Base-by-base conservation (phyloP, 805 yeast genomes). In the Candida pini region DNA sequence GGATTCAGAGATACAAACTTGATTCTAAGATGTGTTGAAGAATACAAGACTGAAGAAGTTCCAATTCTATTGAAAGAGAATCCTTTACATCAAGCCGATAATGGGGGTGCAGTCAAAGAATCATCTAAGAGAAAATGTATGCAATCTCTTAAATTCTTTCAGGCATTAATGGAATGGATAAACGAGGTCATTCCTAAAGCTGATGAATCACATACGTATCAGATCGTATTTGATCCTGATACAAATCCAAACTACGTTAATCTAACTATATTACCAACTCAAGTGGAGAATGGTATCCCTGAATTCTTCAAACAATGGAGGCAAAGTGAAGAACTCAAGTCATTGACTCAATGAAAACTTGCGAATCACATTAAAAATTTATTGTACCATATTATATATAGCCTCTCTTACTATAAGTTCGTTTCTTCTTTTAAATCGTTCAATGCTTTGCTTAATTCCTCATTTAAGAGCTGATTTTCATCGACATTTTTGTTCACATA, bases 1-100 rank as follows among this genome's bases (percentile, higher is more conserved):
- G 99, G 97, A 0, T 92, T 83, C 58, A 71, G 96, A 46, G 94
- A 87, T 54, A 82, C 82, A 13, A 60, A 75, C 22, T 67, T 81
- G 28, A 56, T 71, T n/a, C 61, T 90, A 36, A 64, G 71, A 42
- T 60, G 80, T 3, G 76, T 85, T 2, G 97, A 92, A 58, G 78
- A 82, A 39, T 88, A 63, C 55, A 65, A 73, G 33, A 81, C 95
- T 0, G 88, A 81, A 24, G 83, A 85, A 44, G 69, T 90, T 17
- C 97, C 98, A 2, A 37, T 79, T 2, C 38, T 81, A 29, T 56
- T 84, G 40, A 82, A 81, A 45, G 64, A 68, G 8, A 70, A 69
- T 44, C 70, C 73, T 2, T 45, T 63, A 2, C 35, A 39, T 48
- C 60, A 47, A 22, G 39, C 16, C 30, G 60, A 49, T 40, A 63